Conservation (phyloP, 345 rosid species). For the Mangifera indica region DNA sequence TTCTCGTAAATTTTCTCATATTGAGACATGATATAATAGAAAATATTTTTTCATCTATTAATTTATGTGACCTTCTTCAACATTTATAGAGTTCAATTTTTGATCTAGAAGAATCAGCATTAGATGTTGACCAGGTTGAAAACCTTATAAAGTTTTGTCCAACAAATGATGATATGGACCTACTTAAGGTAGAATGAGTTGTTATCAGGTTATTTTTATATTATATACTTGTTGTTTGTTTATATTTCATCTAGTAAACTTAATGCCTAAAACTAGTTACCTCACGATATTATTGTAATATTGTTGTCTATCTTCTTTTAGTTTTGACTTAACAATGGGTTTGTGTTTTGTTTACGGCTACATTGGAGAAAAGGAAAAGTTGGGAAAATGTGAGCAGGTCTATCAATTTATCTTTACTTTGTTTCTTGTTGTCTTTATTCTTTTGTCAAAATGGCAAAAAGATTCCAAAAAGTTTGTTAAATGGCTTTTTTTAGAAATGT, state of each 20-base stretch:
- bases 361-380: constrained; percentile 75
- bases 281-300: constrained; percentile 12
- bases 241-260: neutral
- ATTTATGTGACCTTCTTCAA: constrained; percentile 20
- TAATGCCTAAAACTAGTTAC: constrained; percentile 1
- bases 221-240: neutral
- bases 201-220: neutral
- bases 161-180: constrained; percentile 91
- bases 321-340: constrained; percentile 4
- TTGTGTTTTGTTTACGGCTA: constrained; percentile 56
- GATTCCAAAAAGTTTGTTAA: no score
- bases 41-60: constrained; percentile 20
- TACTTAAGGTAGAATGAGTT: constrained; percentile 57
- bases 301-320: constrained; percentile 10
- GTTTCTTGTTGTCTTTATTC: neutral
- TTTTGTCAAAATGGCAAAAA: neutral
- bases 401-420: constrained; percentile 17
- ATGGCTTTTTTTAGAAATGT: no score
- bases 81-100: constrained; percentile 66
- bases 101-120: constrained; percentile 70
- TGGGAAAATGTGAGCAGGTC: constrained; percentile 94
- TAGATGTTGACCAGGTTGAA: constrained; percentile 88
- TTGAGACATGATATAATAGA: neutral
- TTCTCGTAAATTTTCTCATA: neutral
- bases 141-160: constrained; percentile 90